A percentile compares a stretch with the other conserved stretches of the same genome.
These are phyloP conservation scores for Oryza australiensis DNA, from an alignment of 176 grass and related monocot species.

Conservation along the genomic window DNA sequence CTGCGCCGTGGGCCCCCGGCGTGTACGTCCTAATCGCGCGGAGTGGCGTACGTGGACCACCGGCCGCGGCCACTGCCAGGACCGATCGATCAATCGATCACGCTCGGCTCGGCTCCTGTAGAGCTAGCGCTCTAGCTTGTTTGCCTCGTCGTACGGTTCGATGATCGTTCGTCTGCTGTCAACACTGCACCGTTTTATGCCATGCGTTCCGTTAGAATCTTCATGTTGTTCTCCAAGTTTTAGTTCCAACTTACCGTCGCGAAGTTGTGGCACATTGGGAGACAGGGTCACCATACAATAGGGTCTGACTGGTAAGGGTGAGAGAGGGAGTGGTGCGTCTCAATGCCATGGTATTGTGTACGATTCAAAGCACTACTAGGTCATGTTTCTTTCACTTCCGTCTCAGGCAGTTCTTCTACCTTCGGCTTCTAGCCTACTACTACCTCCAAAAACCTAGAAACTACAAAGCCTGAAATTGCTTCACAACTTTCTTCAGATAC, in stretches of 20 bases:
- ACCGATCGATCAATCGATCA: slow-evolving; percentile 35
- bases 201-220: background rate
- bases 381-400: no score
- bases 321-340: no score
- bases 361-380: no score
- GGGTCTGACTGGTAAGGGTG: no score
- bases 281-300: background rate
- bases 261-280: background rate
- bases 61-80: background rate
- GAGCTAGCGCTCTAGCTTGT: background rate
- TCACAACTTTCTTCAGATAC: no score
- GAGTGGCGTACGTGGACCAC: background rate
- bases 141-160: background rate
- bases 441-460: no score
- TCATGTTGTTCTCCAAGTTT: background rate
- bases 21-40: slow-evolving; percentile 14
- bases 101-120: background rate
- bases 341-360: no score
- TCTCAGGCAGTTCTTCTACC: no score
- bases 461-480: no score
- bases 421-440: no score
- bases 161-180: slow-evolving; percentile 13
- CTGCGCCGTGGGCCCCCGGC: slow-evolving; percentile 18
- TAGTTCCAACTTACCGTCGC: background rate
- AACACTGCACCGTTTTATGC: background rate